Base-by-base conservation (phyloP, 768 basidiomycete genomes). In the Ephemerocybe angulata region DNA sequence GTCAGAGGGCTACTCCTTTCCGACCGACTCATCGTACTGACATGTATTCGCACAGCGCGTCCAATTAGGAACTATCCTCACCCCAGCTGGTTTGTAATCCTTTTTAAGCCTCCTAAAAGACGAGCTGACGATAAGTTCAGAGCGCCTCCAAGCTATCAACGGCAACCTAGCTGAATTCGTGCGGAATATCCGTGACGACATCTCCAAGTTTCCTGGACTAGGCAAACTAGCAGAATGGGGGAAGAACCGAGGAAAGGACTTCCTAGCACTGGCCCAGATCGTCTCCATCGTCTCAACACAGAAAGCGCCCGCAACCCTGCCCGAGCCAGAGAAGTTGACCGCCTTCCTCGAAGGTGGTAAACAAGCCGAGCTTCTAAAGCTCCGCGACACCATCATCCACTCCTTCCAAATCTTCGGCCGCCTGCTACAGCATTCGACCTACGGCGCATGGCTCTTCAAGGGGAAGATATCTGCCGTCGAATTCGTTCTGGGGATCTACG, bases 1-100 rank as follows among this genome's bases (percentile, higher is more conserved):
- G 89, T 86, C 38, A 38, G 76, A 46, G 4, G 33, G 15, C 17
- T 11, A n/a, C n/a, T n/a, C n/a, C 58, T 76, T 50, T n/a, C 3
- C 4, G 1, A 40, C 41, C 27, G 11, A 2, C 47, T 19, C n/a
- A 31, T 22, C 17, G 13, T 22, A 13, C 12, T 21, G 1, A 44
- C 49, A 11, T 15, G 60, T 44, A 25, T 12, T 24, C 7, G 31
- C 29, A 24, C 57, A 90, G 86, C 77, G 88, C 42, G 88, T 90
- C 5, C 88, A 90, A 68, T 74, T 88, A 2, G 88, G 88, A 6
- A 84, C 90, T 76, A 86, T 88, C 0, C 72, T 89, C 24, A 89
- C 87, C 0, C 84, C 84, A 6, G 82, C 85, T 58, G 71, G 82
- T 74, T 72, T 56, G 30, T 51, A 11, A 41, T 48, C 25, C 17